phyloP scores from a whole-genome alignment of 371 early-diverging fungal genomes.

The Nematocida ironsii region DNA sequence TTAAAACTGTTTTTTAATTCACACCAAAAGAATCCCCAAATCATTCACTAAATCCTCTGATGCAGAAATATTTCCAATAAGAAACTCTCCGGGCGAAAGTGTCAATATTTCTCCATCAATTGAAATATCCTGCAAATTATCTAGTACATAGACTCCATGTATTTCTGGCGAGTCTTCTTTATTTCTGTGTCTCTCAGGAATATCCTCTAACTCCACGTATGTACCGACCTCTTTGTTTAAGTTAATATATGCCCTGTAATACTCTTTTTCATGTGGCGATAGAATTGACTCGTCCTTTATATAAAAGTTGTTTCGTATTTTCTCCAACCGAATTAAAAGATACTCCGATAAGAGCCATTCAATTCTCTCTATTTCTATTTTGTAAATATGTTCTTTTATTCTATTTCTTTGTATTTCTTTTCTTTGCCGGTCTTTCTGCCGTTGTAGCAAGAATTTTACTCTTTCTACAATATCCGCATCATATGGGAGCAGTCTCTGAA shows the following conservation, averaged over 20 bases:
- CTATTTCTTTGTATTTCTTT: conserved; percentile 17
- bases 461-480: conserved; percentile 50
- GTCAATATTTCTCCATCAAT: conserved; percentile 33
- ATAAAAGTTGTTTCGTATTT: conserved; percentile 46
- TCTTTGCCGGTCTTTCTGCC: conserved; percentile 10
- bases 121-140: conserved; percentile 19
- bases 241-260: conserved; percentile 8
- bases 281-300: background rate
- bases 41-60: conserved; percentile 10
- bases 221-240: conserved; percentile 18
- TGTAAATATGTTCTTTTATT: conserved; percentile 34
- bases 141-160: conserved; percentile 48
- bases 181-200: conserved; percentile 22
- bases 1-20: background rate
- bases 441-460: conserved; percentile 17
- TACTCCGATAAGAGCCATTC: conserved; percentile 55
- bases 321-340: conserved; percentile 43
- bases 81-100: conserved; percentile 40
- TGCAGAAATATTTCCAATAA: conserved; percentile 21
- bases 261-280: conserved; percentile 18
- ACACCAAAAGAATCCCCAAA: conserved; percentile 11
- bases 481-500: conserved; percentile 25
- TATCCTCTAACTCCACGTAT: conserved; percentile 1
- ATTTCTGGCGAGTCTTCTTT: conserved; percentile 1
- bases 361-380: conserved; percentile 32